These are phyloP conservation scores for Lentinula guzmanii DNA, from an alignment of 768 basidiomycete species.

Conservation along the genomic window DNA sequence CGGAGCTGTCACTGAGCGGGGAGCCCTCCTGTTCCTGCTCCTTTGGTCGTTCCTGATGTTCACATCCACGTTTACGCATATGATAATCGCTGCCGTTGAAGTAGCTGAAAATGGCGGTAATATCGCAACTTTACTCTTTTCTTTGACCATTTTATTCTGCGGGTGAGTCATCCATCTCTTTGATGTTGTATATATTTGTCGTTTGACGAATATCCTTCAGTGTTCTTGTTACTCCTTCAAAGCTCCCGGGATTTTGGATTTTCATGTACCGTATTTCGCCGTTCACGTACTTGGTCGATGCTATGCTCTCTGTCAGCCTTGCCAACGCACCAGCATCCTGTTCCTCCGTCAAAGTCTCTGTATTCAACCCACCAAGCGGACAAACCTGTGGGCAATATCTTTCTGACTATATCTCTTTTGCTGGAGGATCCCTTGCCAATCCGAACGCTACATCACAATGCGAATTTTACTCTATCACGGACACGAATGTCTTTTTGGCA, in stretches of 20 bases:
- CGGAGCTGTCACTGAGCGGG: slow-evolving; percentile 26
- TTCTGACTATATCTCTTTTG: slow-evolving; percentile 36
- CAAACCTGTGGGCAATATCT: slow-evolving; percentile 53
- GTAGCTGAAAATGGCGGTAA: slow-evolving; percentile 34
- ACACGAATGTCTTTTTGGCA: slow-evolving; percentile 34
- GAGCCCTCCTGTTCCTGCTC: slow-evolving; percentile 33
- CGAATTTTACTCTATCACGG: slow-evolving; percentile 46
- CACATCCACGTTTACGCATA: slow-evolving; percentile 24
- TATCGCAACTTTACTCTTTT: slow-evolving; percentile 32
- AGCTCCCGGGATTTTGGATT: slow-evolving; percentile 23
- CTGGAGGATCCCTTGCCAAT: slow-evolving; percentile 59
- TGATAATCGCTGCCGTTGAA: slow-evolving; percentile 27
- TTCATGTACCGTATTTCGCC: slow-evolving; percentile 45
- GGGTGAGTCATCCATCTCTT: slow-evolving; percentile 21
- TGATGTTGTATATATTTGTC: not conserved
- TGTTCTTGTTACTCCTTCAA: slow-evolving; percentile 22
- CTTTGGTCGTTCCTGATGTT: slow-evolving; percentile 31
- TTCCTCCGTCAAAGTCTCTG: slow-evolving; percentile 53
- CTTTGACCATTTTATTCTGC: slow-evolving; percentile 34
- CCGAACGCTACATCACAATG: slow-evolving; percentile 44
- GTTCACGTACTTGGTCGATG: slow-evolving; percentile 47
- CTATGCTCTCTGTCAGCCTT: slow-evolving; percentile 40
- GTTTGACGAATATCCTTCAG: slow-evolving; percentile 8
- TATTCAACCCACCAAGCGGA: slow-evolving; percentile 52
- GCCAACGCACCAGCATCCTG: slow-evolving; percentile 49